Base-by-base conservation (phyloP, 1,139 yeast species). In the Geotrichum phurueaensis region DNA sequence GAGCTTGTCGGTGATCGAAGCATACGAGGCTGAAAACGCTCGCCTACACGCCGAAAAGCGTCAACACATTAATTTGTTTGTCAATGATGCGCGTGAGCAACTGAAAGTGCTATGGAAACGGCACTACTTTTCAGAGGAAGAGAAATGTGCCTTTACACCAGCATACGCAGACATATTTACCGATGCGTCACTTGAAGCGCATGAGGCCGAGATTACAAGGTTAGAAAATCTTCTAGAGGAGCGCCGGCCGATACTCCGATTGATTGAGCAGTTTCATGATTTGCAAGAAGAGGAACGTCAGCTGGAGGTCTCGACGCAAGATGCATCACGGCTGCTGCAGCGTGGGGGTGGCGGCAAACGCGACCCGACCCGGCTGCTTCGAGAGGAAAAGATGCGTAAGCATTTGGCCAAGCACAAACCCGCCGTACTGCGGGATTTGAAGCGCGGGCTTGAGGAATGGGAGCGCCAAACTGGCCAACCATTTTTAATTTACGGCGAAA, bases 371-470 rank as follows among this genome's bases (percentile, higher is more conserved):
- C 85, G 91, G 33, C 75, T 92, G 60, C 79, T 89, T 63, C 82
- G 87, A 64, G 98, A 94, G 71, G 97, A 91, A 69, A 86, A 82
- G 68, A 78, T 84, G 53, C 78, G 97, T 59, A 86, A 87, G 67
- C 81, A 81, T 60, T 78, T 92, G 5, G 76, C 83, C 36, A 84
- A 84, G 68, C 81, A 81, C 65, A 76, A 89, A 68, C 98, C 98
- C 0, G 77, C 78, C 50, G 77, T 87, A 0, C 74, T 89, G 12
- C 74, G 76, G 1, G 80, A 78, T 1, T 74, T 92, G 59, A 83
- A 81, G 64, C 60, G 66, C 0, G 81, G 80, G 54, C 71, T 88
- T 2, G 65, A 68, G 1, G 74, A 74, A 13, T 87, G 82, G 75
- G 84, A 85, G 59, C 67, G 70, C 1, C 67, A 73, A 3, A 77